Percentiles rank a stretch among this genome's conserved stretches.
Conservation (phyloP, 345 rosid genomes). For the Nasturtium officinale region DNA sequence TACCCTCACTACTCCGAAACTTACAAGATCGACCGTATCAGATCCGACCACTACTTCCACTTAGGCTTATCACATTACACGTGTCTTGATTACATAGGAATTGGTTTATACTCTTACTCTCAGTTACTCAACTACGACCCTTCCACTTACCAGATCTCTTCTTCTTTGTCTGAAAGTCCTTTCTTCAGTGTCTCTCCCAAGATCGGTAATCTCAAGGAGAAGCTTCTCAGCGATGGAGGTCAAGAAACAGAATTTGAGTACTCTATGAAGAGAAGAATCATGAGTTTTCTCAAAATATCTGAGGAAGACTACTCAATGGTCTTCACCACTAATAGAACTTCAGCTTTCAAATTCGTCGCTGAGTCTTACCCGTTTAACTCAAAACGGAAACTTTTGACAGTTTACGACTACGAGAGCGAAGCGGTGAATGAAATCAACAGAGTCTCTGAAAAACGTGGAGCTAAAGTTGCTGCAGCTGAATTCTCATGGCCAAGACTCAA, state of each 20-base stretch:
- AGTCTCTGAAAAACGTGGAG: slow-evolving; percentile 76
- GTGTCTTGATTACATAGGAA: slow-evolving; percentile 92
- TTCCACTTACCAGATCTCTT: slow-evolving; percentile 44
- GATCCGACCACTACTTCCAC: slow-evolving; percentile 69
- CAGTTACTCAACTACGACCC: slow-evolving; percentile 61
- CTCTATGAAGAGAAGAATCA: slow-evolving; percentile 72
- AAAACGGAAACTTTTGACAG: slow-evolving; percentile 64
- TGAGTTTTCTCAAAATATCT: slow-evolving; percentile 73
- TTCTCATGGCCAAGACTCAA: slow-evolving; percentile 90
- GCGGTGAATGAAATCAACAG: slow-evolving; percentile 71
- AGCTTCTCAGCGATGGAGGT: slow-evolving; percentile 78
- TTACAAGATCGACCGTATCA: slow-evolving; percentile 58
- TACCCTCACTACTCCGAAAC: slow-evolving; percentile 67
- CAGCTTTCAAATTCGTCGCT: slow-evolving; percentile 90
- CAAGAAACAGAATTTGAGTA: slow-evolving; percentile 66
- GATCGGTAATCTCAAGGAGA: slow-evolving; percentile 76
- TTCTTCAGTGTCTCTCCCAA: slow-evolving; percentile 79
- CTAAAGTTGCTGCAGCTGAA: slow-evolving; percentile 69
- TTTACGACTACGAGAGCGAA: slow-evolving; percentile 88
- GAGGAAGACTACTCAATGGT: slow-evolving; percentile 83
- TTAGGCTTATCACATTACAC: slow-evolving; percentile 63
- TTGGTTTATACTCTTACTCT: slow-evolving; percentile 78
- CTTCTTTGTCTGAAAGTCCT: slow-evolving; percentile 65
- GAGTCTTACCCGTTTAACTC: slow-evolving; percentile 84
- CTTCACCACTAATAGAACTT: slow-evolving; percentile 82